Percentiles rank a stretch among this genome's conserved stretches.
These are phyloP conservation scores for Coemansia sp. DNA, from an alignment of 192 early-diverging fungal species.

Conservation along the genomic window DNA sequence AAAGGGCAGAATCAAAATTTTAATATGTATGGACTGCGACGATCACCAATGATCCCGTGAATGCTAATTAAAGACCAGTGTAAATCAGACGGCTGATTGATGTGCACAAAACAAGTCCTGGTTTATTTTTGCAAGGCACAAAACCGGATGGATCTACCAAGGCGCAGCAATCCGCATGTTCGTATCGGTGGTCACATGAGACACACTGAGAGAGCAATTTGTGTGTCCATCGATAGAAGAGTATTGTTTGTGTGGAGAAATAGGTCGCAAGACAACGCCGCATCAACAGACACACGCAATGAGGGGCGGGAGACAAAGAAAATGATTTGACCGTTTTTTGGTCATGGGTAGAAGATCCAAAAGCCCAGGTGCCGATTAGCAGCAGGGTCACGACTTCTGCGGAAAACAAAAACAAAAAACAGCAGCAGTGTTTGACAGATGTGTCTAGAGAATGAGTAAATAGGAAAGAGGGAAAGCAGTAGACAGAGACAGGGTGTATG, in stretches of 20 bases:
- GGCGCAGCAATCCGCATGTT: slow-evolving; percentile 7
- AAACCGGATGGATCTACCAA: slow-evolving; percentile 9
- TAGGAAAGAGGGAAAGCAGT: no score
- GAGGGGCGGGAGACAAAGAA: slow-evolving; percentile 1
- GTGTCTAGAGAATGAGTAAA: no score
- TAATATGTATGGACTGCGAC: neutral
- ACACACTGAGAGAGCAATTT: neutral
- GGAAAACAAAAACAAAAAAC: slow-evolving; percentile 5
- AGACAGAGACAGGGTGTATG: no score
- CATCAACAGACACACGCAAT: neutral
- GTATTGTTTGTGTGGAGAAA: neutral
- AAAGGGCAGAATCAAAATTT: neutral
- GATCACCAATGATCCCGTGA: neutral
- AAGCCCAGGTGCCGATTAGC: neutral
- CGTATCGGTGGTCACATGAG: slow-evolving; percentile 5
- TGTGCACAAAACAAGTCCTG: neutral
- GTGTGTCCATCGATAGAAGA: slow-evolving; percentile 5
- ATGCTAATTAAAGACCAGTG: no score
- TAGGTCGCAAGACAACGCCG: neutral
- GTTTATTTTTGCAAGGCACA: no score
- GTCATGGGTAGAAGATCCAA: neutral
- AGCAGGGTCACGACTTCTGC: slow-evolving; percentile 7
- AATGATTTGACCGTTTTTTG: neutral
- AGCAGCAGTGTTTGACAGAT: neutral
- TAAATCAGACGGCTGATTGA: slow-evolving; percentile 2